Percentiles rank a stretch among this genome's conserved stretches.
phyloP scores from a whole-genome alignment of 2,329 filamentous ascomycete genomes.

The Colletotrichum destructivum region DNA sequence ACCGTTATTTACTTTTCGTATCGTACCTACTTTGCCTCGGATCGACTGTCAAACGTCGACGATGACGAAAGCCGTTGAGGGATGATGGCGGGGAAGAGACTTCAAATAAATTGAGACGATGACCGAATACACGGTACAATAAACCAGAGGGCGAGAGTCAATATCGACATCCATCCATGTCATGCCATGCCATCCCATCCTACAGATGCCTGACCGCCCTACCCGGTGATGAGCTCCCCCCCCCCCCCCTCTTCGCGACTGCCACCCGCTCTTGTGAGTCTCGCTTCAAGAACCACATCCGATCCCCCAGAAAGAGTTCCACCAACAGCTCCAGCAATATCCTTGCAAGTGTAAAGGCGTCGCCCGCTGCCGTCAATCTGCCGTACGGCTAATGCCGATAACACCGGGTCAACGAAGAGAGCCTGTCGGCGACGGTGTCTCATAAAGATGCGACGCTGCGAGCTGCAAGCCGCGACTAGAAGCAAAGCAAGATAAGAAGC shows the following conservation, averaged over 20 bases:
- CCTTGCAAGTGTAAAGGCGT: constrained; percentile 18
- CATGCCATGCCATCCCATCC: background rate
- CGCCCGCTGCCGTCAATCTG: background rate
- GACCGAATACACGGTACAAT: background rate
- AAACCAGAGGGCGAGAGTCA: background rate
- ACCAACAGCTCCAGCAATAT: constrained; percentile 10
- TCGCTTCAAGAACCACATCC: background rate
- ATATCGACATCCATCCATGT: background rate
- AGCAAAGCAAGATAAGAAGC: constrained; percentile 21
- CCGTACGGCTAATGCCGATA: background rate
- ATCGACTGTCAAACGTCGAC: background rate
- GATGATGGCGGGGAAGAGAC: constrained; percentile 8
- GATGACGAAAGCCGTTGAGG: constrained; percentile 12
- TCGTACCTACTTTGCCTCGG: too few species aligned
- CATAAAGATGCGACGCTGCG: background rate
- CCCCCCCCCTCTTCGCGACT: constrained; percentile 1
- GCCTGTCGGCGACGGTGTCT: background rate
- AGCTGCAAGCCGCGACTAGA: background rate
- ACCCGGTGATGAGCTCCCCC: background rate
- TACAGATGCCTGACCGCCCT: background rate
- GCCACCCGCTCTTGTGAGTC: constrained; percentile 14
- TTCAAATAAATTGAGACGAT: constrained; percentile 12
- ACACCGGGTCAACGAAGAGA: background rate
- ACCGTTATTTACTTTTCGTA: too few species aligned
- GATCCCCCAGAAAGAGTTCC: constrained; percentile 7